These are phyloP conservation scores for Cajanus cajan DNA, from an alignment of 306 rosid species.

Conservation along the genomic window DNA sequence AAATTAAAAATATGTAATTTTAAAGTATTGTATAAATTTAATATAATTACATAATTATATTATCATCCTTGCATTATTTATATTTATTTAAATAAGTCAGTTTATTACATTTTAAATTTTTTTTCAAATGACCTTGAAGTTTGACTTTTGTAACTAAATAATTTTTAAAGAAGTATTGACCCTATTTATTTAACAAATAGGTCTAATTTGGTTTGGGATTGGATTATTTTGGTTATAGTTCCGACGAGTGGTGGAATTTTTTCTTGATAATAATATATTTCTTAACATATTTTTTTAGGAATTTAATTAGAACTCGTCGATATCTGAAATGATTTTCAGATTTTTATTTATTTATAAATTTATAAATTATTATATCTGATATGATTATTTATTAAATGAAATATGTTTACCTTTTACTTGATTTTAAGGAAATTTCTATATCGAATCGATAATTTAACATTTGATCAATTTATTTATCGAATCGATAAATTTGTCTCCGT, in stretches of 20 bases:
- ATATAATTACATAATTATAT: too few relatives aligned
- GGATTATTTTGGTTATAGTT: not conserved
- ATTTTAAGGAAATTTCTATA: too few relatives aligned
- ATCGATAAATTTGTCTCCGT: not conserved
- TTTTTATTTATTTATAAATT: too few relatives aligned
- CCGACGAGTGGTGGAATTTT: not conserved
- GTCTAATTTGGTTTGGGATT: not conserved
- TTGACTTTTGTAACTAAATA: too few relatives aligned
- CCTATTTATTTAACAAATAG: not conserved
- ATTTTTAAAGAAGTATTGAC: too few relatives aligned
- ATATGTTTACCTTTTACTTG: too few relatives aligned
- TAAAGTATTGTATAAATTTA: not conserved
- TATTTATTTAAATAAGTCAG: not conserved
- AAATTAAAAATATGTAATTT: not conserved
- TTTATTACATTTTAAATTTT: not conserved
- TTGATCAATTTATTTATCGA: too few relatives aligned
- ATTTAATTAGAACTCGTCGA: too few relatives aligned
- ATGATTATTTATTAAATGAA: too few relatives aligned
- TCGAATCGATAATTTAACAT: not conserved
- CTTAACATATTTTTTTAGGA: not conserved
- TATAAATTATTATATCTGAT: too few relatives aligned
- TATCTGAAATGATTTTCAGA: too few relatives aligned
- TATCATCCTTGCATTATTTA: too few relatives aligned
- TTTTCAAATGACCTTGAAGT: not conserved
- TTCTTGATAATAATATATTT: not conserved